Base-by-base conservation (phyloP, 495 filamentous ascomycete genomes). In the Aspergillus campestris region DNA sequence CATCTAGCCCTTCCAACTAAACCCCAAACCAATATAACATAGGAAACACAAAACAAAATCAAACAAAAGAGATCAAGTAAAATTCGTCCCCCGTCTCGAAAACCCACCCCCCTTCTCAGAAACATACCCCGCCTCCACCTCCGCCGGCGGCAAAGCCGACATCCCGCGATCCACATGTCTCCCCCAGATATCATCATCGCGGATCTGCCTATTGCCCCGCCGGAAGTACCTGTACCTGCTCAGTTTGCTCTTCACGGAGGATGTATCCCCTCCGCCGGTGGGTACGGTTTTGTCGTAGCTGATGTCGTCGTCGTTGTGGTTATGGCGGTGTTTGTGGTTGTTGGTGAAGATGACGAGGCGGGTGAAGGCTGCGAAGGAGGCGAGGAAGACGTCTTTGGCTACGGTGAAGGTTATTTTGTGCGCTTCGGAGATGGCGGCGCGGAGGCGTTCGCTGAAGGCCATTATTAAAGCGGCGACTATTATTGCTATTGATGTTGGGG, bases 381-480 rank as follows among this genome's bases (percentile, higher is more conserved):
- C 11, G 2, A 61, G 24, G 6, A 65, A 8, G 18, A 61, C 60
- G 2, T 70, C 64, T 38, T 44, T 50, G 30, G 49, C 8, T 1
- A 66, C 37, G 1, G 64, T 62, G 1, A 13, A 30, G 8, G 51
- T n/a, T 7, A 68, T 51, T n/a, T 58, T 62, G 33, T 58, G 53
- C 0, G 50, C 29, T 44, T 56, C 62, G 3, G 45, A 45, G 5
- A 63, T 50, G 30, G 43, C 40, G 34, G 65, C 57, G 34, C 68
- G 65, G 5, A 71, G 52, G 1, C 47, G 60, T 33, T 62, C 56
- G 39, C 63, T 72, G 56, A 74, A 74, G 0, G 66, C 71, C 27
- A 70, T 49, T 7, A 71, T 48, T 11, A 74, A 57, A 11, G 71
- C 64, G 34, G 70, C 40, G n/a, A 57, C 38, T 6, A 74, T 73